Base-by-base conservation (phyloP, 2,329 filamentous ascomycete genomes). In the Phialophora expanda region DNA sequence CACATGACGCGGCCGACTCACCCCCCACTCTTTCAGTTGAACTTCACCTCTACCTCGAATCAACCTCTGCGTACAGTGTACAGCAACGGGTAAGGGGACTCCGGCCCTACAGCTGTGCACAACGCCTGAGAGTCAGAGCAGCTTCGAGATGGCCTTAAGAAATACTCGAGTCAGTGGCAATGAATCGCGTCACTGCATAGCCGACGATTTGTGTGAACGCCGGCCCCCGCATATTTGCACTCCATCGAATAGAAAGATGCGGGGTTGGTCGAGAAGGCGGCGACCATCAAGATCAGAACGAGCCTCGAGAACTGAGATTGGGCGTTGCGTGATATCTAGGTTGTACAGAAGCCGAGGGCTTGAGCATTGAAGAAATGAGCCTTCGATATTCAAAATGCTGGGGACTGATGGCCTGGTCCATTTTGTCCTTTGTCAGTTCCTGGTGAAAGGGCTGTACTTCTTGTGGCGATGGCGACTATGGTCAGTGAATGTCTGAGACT, bases 391-490 rank as follows among this genome's bases (percentile, higher is more conserved):
- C 48, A 24, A 12, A 51, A 51, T 44, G 14, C 38, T 44, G 38
- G 38, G 38, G n/a, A 8, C 38, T 6, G 17, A 7, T 3, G 38
- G n/a, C 17, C 38, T 44, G 17, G 38, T n/a, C 7, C 38, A 8
- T 7, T 48, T 51, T 51, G 9, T 17, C 5, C 9, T 26, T 28
- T 51, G 9, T 22, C 48, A 9, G 14, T 50, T 9, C 28, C 9
- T 17, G n/a, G 7, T 17, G 38, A 17, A 41, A 41, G 26, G 7
- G 8, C 14, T n/a, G 5, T 24, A 30, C 12, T 20, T 22, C 4
- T 28, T 44, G 7, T 24, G 77, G 69, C 70, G 66, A 66, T 75
- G 63, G 57, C 63, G 24, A 66, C 58, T 30, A 53, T 54, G 59
- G 63, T 66, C 57, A 62, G 63, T 11, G 20, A 3, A 17, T 14